Conservation (phyloP, 2,329 filamentous ascomycete species). For the Aspergillus neotritici region DNA sequence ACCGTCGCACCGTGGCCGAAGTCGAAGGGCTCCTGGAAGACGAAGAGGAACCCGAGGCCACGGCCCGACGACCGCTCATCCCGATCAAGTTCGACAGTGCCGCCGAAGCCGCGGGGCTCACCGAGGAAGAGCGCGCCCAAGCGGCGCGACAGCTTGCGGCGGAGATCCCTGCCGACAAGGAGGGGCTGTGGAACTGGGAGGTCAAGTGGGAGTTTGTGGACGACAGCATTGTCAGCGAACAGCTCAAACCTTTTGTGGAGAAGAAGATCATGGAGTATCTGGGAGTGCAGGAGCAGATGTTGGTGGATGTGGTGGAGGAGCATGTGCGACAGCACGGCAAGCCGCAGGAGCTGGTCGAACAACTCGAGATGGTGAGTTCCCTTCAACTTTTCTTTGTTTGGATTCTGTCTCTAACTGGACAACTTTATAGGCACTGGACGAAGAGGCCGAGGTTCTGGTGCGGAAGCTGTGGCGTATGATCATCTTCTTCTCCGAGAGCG, state of each 20-base stretch:
- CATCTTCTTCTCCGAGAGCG: conserved; percentile 93
- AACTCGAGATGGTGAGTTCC: conserved; percentile 70
- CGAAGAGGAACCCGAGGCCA: conserved; percentile 72
- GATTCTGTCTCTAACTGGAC: conserved; percentile 27
- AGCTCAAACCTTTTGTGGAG: conserved; percentile 90
- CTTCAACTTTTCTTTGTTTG: conserved; percentile 1
- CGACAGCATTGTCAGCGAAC: conserved; percentile 71
- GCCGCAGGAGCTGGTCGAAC: conserved; percentile 75
- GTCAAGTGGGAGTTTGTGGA: conserved; percentile 91
- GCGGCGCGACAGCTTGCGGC: conserved; percentile 75
- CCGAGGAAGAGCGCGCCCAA: conserved; percentile 80
- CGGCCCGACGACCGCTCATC: conserved; percentile 67
- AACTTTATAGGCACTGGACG: conserved; percentile 67
- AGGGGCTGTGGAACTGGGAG: conserved; percentile 84
- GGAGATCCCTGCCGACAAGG: conserved; percentile 82
- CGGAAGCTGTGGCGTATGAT: conserved; percentile 98
- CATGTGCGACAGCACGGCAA: conserved; percentile 70
- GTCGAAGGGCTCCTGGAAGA: conserved; percentile 93
- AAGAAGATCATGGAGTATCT: conserved; percentile 98
- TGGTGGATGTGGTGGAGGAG: conserved; percentile 88
- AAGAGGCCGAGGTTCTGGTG: conserved; percentile 88
- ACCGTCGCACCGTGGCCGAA: conserved; percentile 79
- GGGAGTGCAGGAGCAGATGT: conserved; percentile 90
- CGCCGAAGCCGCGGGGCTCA: conserved; percentile 61
- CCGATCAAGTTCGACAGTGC: conserved; percentile 76